Evolutionary conservation across 176 grass and related monocot species (phyloP).

Genomic region (Rhipidocladum racemiflorum): DNA sequence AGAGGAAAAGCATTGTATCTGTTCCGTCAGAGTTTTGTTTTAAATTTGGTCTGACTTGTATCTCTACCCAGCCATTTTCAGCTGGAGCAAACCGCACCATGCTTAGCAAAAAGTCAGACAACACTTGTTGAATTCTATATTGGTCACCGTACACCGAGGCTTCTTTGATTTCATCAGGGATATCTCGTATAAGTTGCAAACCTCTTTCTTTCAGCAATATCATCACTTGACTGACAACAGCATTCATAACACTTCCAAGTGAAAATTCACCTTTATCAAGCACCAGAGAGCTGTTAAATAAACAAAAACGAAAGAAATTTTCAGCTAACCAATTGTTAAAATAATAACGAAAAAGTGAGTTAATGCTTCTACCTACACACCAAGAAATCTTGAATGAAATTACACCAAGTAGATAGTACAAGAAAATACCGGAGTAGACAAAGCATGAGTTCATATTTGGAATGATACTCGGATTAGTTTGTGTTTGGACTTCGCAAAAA

Average conservation of each 20-base stretch:
- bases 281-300: constrained; percentile 61
- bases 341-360: constrained; percentile 7
- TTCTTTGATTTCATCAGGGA: constrained; percentile 94
- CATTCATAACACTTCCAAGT: constrained; percentile 75
- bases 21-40: constrained; percentile 70
- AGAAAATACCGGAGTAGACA: neutral
- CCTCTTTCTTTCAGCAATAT: constrained; percentile 83
- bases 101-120: constrained; percentile 85
- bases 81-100: constrained; percentile 77
- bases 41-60: constrained; percentile 78
- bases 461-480: neutral
- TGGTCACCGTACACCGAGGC: constrained; percentile 76
- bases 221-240: constrained; percentile 98
- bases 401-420: neutral
- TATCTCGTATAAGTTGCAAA: constrained; percentile 89
- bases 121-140: constrained; percentile 91
- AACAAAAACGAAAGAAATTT: constrained; percentile 25
- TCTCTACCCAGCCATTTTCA: constrained; percentile 86
- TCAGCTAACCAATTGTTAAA: constrained; percentile 9
- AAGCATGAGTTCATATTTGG: neutral
- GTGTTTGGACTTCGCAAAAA: neutral
- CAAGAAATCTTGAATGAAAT: neutral
- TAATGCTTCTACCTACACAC: neutral
- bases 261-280: constrained; percentile 88
- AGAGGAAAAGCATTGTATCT: constrained; percentile 55